A percentile compares a stretch with the other conserved stretches of the same genome.
phyloP scores from a whole-genome alignment of 2,329 filamentous ascomycete species.

The Colletotrichum abscissum region DNA sequence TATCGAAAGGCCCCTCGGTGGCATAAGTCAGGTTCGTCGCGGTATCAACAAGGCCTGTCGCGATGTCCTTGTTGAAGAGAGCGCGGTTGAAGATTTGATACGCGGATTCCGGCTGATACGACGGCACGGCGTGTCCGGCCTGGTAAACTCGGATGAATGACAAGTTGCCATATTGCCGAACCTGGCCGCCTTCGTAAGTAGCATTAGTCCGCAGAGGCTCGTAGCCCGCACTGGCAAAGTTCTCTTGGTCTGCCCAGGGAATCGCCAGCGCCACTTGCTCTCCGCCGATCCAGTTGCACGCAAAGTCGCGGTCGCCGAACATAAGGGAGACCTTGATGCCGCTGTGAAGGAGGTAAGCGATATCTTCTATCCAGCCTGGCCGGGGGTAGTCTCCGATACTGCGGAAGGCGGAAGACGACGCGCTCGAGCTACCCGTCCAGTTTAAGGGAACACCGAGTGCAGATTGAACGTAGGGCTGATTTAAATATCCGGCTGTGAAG shows the following conservation, averaged over 20 bases:
- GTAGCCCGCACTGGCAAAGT: constrained; percentile 64
- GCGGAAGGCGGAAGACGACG: constrained; percentile 24
- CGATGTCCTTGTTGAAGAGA: constrained; percentile 38
- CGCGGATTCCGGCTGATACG: constrained; percentile 59
- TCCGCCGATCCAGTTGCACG: constrained; percentile 68
- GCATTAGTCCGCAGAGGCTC: constrained; percentile 69
- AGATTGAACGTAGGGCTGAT: constrained; percentile 56
- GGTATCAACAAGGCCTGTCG: constrained; percentile 39
- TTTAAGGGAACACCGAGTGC: constrained; percentile 72
- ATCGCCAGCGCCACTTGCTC: constrained; percentile 58
- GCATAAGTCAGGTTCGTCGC: constrained; percentile 32
- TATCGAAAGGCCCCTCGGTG: constrained; percentile 38
- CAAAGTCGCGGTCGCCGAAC: constrained; percentile 62
- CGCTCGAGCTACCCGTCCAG: constrained; percentile 49
- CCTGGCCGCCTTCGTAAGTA: constrained; percentile 70
- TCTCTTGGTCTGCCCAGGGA: constrained; percentile 38
- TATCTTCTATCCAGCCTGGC: constrained; percentile 54
- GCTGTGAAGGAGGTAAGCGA: constrained; percentile 54
- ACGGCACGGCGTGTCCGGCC: constrained; percentile 67
- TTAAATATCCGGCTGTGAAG: constrained; percentile 35
- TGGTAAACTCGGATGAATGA: constrained; percentile 69
- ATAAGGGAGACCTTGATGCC: constrained; percentile 71
- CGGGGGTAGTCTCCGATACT: constrained; percentile 47
- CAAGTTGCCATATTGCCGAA: constrained; percentile 75
- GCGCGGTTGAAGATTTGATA: constrained; percentile 63